Evolutionary conservation across 2,329 filamentous ascomycete genomes (phyloP), one percentile per base, ranked within the genome.

Genomic region (Aaosphaeria arxii): DNA sequence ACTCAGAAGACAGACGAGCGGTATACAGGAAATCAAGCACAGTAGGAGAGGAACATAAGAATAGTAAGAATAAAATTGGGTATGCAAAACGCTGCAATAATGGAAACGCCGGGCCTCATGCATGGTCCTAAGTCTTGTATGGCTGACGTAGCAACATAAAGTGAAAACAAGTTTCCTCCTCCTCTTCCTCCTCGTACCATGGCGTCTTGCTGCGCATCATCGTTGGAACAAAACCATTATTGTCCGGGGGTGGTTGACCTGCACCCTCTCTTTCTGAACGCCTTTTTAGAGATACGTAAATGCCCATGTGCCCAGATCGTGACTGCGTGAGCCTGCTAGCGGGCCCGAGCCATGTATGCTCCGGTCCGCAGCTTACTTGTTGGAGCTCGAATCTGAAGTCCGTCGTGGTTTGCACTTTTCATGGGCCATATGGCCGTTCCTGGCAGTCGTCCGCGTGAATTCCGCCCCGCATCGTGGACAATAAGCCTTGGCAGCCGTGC

Each of bases 401-500:
- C 81, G 75, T 61, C 82, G 76, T 64, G 83, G 85, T 77, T 96
- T 96, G 77, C 91, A 97, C 73, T 96, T 96, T 65, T 95, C 91
- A 71, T 96, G 89, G 28, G 77, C 76, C 66, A 85, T 78, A 67
- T 97, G 92, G 9, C 91, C 91, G 65, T 96, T 96, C 52, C 91
- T 82, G 40, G 92, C 92, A 24, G 81, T 85, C 5, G 91, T 96
- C 58, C 92, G 80, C 9, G 92, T 96, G 62, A 97, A 97, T 63
- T 95, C 91, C 7, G 91, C 91, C 35, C 91, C 90, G 64, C 92
- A 97, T 66, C 91, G 88, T 13, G 90, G 91, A 66, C 92, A 97
- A 43, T 86, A 85, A 3, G 90, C 89, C 74, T 96, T 96, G 30
- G 88, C 79, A 7, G 91, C 89, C 45, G 91, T 91, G 29, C 92